Evolutionary conservation across 768 basidiomycete species (phyloP), one percentile per base, ranked within the genome.

Genomic region (Tricholoma bakamatsutake): DNA sequence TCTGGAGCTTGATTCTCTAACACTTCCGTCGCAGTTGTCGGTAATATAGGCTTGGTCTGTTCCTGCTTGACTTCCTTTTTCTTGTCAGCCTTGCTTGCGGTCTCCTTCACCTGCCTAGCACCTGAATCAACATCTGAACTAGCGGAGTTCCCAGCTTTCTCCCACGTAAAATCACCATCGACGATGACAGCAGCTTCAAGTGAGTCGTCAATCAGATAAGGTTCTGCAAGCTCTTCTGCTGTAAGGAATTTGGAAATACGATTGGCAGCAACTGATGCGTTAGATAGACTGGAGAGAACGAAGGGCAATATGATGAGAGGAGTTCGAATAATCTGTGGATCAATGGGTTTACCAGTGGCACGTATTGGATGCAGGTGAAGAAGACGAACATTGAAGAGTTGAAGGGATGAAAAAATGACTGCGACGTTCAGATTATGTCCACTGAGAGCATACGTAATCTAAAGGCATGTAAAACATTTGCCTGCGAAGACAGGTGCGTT

Each of bases 371-470:
- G 21, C 42, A 45, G 31, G 9, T 35, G 13, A 15, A n/a, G 10
- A 30, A 40, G 13, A 53, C 53, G 34, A 47, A 64, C 79, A 59
- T 83, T 82, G 71, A 84, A 83, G 15, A 81, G 70, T 55, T 84
- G 82, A 9, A 85, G 68, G 3, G 79, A 78, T 0, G 75, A 69
- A 64, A 85, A 84, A 53, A 85, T 80, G 50, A 74, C 69, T 0
- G 82, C 78, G 1, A 81, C 67, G 54, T 79, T 73, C 12, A 85
- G 73, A 9, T 68, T 63, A 57, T 84, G 81, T 5, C 80, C 81
- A 21, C 69, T 79, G 12, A 86, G 67, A 0, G 75, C 74, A 61
- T 87, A 88, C 0, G 84, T 83, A 59, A 88, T 80, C 79, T 86
- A 64, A 4, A 50, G 13, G 33, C 12, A 34, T 13, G 18, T 42